Conservation (phyloP, 108 stramenopile species). For the Cyclostephanos invisitatus region DNA sequence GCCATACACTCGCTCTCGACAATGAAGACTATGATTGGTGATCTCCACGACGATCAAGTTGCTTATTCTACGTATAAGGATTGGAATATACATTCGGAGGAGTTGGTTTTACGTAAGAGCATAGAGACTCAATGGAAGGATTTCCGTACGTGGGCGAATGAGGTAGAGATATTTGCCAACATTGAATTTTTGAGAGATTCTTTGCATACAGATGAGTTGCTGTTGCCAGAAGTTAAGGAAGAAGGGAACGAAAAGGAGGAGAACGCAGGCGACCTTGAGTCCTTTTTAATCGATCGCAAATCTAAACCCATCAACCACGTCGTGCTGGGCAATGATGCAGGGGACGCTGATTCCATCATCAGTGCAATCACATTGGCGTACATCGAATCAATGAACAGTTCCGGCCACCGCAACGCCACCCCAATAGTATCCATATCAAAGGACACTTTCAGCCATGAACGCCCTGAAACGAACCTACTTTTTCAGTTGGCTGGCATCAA, state of each 20-base stretch:
- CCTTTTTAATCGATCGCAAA: conserved; percentile 34
- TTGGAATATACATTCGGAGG: conserved; percentile 36
- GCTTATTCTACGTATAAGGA: conserved; percentile 43
- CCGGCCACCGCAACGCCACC: conserved; percentile 6
- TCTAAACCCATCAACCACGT: conserved; percentile 45
- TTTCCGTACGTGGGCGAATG: conserved; percentile 40
- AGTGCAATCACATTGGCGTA: conserved; percentile 71
- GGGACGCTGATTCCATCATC: conserved; percentile 84
- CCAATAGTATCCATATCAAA: conserved; percentile 50
- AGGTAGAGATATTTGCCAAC: conserved; percentile 28
- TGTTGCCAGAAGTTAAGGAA: neutral
- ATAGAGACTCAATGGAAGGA: conserved; percentile 32
- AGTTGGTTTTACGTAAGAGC: conserved; percentile 7
- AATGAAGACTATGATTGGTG: conserved; percentile 38
- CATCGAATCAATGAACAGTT: conserved; percentile 45
- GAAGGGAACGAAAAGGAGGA: neutral
- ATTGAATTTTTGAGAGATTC: conserved; percentile 33
- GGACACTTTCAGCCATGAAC: conserved; percentile 36
- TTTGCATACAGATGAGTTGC: conserved; percentile 16
- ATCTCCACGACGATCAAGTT: conserved; percentile 46
- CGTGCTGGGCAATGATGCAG: conserved; percentile 83
- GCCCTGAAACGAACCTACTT: conserved; percentile 69
- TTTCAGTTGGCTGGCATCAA: conserved; percentile 53
- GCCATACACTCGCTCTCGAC: conserved; percentile 17
- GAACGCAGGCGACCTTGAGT: conserved; percentile 5